Conservation (phyloP, 306 rosid species). For the Prosopis cineraria region DNA sequence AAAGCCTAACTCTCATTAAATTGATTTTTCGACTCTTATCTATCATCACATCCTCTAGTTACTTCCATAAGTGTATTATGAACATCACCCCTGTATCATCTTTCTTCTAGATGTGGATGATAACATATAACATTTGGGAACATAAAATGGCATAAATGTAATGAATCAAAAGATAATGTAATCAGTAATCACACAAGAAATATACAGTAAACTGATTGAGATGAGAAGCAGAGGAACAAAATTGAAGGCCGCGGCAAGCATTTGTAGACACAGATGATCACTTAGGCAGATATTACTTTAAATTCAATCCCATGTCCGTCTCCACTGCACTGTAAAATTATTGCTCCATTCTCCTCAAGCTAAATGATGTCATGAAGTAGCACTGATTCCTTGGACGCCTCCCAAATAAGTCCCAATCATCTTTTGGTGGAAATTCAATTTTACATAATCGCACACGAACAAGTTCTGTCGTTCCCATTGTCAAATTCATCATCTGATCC, state of each 20-base stretch:
- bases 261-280: constrained; percentile 53
- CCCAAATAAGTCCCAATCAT: constrained; percentile 37
- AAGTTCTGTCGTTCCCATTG: constrained; percentile 72
- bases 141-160: constrained; percentile 40
- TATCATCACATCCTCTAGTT: no score
- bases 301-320: constrained; percentile 32
- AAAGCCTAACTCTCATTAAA: no score
- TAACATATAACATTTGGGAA: neutral
- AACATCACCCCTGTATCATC: constrained; percentile 28
- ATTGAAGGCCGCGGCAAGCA: constrained; percentile 69
- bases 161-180: constrained; percentile 55
- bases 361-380: constrained; percentile 39
- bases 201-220: constrained; percentile 49
- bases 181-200: constrained; percentile 66
- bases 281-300: constrained; percentile 26
- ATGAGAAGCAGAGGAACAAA: constrained; percentile 55
- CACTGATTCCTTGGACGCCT: constrained; percentile 39
- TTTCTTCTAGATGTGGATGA: constrained; percentile 29
- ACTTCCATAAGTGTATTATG: no score
- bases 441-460: constrained; percentile 84
- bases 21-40: no score
- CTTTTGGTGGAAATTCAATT: constrained; percentile 42
- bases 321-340: constrained; percentile 38
- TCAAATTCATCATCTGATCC: constrained; percentile 86
- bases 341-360: constrained; percentile 43